Percentiles rank a stretch among this genome's conserved stretches.
Evolutionary conservation across 768 basidiomycete species (phyloP).

Genomic region (Xerocomellus intermedius): DNA sequence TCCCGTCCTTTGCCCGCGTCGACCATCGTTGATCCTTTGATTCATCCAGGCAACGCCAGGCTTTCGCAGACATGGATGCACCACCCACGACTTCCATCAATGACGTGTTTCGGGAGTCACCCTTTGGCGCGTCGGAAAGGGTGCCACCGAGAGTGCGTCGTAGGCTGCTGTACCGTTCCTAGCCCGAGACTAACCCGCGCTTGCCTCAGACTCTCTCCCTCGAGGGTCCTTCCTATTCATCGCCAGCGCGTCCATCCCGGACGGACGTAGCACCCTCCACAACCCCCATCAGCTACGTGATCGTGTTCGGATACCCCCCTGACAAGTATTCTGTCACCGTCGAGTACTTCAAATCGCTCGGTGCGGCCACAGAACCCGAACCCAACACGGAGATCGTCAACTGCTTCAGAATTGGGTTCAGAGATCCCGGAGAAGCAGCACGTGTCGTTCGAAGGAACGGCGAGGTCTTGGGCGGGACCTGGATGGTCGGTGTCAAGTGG

Average conservation of each 20-base stretch:
- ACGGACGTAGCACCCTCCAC: conserved; percentile 28
- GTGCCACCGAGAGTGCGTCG: conserved; percentile 21
- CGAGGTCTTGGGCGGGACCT: conserved; percentile 68
- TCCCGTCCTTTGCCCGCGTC: not conserved
- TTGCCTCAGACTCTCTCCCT: conserved; percentile 21
- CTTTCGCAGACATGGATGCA: conserved; percentile 73
- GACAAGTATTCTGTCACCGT: conserved; percentile 71
- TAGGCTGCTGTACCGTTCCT: too few species aligned
- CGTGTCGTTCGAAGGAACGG: conserved; percentile 82
- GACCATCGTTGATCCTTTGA: conserved; percentile 4
- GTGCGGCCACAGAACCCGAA: conserved; percentile 67
- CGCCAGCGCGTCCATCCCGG: conserved; percentile 20
- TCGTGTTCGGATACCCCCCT: conserved; percentile 87
- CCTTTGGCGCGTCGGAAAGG: conserved; percentile 31
- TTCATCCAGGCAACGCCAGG: conserved; percentile 52
- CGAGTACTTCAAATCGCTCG: conserved; percentile 74
- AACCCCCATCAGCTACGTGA: conserved; percentile 54
- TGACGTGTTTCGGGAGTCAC: conserved; percentile 63
- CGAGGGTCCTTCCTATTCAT: conserved; percentile 16
- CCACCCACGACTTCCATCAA: conserved; percentile 74
- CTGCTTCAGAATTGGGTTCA: conserved; percentile 79
- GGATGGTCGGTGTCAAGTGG: conserved; percentile 88
- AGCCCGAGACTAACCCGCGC: not conserved
- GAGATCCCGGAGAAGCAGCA: conserved; percentile 68
- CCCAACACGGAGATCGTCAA: conserved; percentile 68